A percentile compares a stretch with the other conserved stretches of the same genome.
Conservation (phyloP, 2,329 filamentous ascomycete species). For the Fusarium humuli region DNA sequence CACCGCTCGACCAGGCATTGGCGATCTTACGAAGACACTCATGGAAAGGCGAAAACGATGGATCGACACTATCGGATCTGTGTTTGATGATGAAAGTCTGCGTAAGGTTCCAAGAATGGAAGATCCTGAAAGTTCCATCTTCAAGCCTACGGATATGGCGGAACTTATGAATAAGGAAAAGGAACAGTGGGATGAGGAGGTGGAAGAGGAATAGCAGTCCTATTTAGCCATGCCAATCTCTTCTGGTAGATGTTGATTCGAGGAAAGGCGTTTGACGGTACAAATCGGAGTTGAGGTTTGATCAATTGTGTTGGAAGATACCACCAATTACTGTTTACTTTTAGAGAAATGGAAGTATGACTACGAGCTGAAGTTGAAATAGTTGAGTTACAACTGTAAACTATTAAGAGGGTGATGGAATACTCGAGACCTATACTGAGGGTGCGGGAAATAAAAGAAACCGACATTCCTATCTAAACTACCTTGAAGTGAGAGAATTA, state of each 20-base stretch:
- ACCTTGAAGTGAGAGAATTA: background rate
- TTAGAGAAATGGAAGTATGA: background rate
- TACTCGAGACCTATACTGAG: background rate
- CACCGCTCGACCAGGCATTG: slow-evolving; percentile 82
- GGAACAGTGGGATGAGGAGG: slow-evolving; percentile 84
- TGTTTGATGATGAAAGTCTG: slow-evolving; percentile 86
- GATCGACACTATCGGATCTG: slow-evolving; percentile 90
- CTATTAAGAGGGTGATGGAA: background rate
- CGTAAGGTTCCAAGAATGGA: slow-evolving; percentile 74
- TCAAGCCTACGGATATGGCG: slow-evolving; percentile 78
- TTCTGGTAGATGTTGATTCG: slow-evolving; percentile 9
- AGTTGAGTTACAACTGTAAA: background rate
- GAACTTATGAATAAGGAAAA: slow-evolving; percentile 79
- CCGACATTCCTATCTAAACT: background rate
- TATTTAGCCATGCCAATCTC: slow-evolving; percentile 19
- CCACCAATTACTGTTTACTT: slow-evolving; percentile 13
- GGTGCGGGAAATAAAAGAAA: background rate
- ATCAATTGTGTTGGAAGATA: slow-evolving; percentile 22
- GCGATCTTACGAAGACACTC: slow-evolving; percentile 88
- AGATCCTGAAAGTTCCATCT: slow-evolving; percentile 77
- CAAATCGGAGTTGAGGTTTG: slow-evolving; percentile 19
- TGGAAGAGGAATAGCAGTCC: slow-evolving; percentile 68
- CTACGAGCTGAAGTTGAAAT: background rate
- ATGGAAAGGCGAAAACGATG: slow-evolving; percentile 93
- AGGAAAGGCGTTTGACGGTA: slow-evolving; percentile 33